phyloP scores from a whole-genome alignment of 306 rosid genomes.

The Casuarina cunninghamiana region DNA sequence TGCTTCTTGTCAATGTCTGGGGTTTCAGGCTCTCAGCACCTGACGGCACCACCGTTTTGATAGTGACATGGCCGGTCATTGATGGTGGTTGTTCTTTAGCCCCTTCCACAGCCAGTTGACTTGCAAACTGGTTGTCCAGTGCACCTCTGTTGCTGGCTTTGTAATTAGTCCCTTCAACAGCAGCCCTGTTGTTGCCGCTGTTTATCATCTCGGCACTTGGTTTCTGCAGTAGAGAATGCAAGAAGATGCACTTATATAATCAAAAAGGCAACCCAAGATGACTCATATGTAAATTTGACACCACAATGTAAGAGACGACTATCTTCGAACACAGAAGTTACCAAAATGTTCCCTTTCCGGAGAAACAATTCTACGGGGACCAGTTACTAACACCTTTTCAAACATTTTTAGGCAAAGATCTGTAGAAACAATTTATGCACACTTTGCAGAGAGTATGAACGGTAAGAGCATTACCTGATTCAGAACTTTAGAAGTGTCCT shows the following conservation, averaged over 20 bases:
- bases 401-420: neutral
- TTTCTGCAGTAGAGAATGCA: constrained; percentile 45
- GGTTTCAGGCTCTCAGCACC: constrained; percentile 47
- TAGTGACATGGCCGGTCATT: constrained; percentile 24
- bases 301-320: neutral
- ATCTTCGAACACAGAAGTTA: neutral
- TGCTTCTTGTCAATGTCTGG: constrained; percentile 62
- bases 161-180: constrained; percentile 28
- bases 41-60: constrained; percentile 37
- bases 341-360: neutral
- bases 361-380: neutral
- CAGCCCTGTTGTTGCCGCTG: constrained; percentile 27
- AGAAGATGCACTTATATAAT: neutral
- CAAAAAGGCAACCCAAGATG: neutral
- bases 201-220: constrained; percentile 45
- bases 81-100: constrained; percentile 29
- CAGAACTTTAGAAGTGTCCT: constrained; percentile 27
- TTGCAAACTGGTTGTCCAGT: constrained; percentile 39
- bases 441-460: neutral
- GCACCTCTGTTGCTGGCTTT: constrained; percentile 32
- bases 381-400: neutral
- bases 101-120: constrained; percentile 33
- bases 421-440: neutral
- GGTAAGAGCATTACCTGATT: constrained; percentile 47
- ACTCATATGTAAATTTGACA: neutral